phyloP scores from a whole-genome alignment of 2,329 filamentous ascomycete species.

The Venturia effusa region DNA sequence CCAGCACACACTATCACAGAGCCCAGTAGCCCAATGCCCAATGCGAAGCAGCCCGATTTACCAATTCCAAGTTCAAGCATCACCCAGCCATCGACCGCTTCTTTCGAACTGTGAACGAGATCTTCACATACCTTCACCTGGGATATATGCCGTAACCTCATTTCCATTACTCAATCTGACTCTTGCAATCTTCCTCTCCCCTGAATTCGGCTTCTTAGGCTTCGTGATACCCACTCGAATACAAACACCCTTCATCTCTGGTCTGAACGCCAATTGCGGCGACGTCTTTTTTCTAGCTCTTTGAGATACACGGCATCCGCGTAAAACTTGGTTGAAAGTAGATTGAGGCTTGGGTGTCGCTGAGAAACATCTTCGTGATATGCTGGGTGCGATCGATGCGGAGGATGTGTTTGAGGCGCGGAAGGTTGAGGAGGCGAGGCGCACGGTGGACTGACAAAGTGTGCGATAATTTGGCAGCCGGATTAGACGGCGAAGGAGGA shows the following conservation, averaged over 20 bases:
- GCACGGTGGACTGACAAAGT: not conserved
- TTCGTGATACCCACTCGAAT: slow-evolving; percentile 87
- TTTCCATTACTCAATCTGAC: slow-evolving; percentile 79
- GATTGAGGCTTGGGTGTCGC: slow-evolving; percentile 27
- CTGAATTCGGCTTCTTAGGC: slow-evolving; percentile 98
- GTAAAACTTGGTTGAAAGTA: slow-evolving; percentile 40
- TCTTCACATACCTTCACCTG: slow-evolving; percentile 60
- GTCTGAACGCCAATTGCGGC: slow-evolving; percentile 66
- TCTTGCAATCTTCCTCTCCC: slow-evolving; percentile 89
- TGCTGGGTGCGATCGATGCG: not conserved
- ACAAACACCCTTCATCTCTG: slow-evolving; percentile 90
- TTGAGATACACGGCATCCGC: slow-evolving; percentile 70
- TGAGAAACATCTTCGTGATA: slow-evolving; percentile 21
- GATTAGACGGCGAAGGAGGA: slow-evolving; percentile 3
- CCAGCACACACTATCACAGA: not conserved
- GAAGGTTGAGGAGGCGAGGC: not conserved
- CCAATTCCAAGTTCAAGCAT: not conserved
- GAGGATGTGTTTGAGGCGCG: not conserved
- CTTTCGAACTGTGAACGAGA: not conserved
- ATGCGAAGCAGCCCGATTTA: slow-evolving; percentile 7
- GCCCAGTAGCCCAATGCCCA: not conserved
- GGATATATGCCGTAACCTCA: slow-evolving; percentile 86
- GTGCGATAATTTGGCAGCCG: not conserved
- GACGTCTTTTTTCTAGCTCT: slow-evolving; percentile 77
- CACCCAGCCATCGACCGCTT: not conserved